Evolutionary conservation across 2,329 filamentous ascomycete genomes (phyloP), one percentile per base, ranked within the genome.

Genomic region (Cordyceps fumosorosea): DNA sequence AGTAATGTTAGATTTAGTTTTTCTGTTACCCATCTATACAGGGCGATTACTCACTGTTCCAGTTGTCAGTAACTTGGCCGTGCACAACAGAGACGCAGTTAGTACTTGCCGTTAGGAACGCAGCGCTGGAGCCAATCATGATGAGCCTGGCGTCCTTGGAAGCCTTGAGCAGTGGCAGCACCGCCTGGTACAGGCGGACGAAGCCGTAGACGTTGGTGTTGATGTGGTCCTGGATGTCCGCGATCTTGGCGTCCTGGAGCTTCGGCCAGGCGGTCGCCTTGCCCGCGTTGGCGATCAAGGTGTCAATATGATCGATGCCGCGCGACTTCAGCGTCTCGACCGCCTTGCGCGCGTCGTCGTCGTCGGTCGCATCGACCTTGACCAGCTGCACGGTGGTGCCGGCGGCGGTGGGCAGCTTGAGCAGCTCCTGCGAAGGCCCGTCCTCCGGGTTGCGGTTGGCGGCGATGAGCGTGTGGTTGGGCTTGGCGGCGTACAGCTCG

Each of bases 271-370:
- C 56, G 4, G 71, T 69, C 5, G 68, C 67, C 12, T 80, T 76
- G 14, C 75, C 81, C 0, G 81, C 81, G 66, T 84, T 84, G 51
- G 81, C 78, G 57, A 85, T 77, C 2, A 84, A 74, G 6, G 81
- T 68, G 64, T 84, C 81, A 2, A 84, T 67, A 26, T 74, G 68
- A 5, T 69, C 66, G 64, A 84, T 77, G 3, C 71, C 72, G 16
- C 73, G 64, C 3, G 63, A 55, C 5, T 68, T 64, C 1, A 80
- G 68, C 12, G 70, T 64, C 29, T 70, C 56, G 1, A 76, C 69
- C 2, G 76, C 76, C 7, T 65, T 67, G 12, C 64, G 67, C 1
- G 77, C 66, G 59, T 77, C 76, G 1, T 67, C 64, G 7, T 71
- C 67, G 5, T 70, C 69, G 2, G 64, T 66, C 0, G 73, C 71